Percentiles rank a stretch among this genome's conserved stretches.
Conservation (phyloP, 345 rosid genomes). For the Hypericum perforatum region DNA sequence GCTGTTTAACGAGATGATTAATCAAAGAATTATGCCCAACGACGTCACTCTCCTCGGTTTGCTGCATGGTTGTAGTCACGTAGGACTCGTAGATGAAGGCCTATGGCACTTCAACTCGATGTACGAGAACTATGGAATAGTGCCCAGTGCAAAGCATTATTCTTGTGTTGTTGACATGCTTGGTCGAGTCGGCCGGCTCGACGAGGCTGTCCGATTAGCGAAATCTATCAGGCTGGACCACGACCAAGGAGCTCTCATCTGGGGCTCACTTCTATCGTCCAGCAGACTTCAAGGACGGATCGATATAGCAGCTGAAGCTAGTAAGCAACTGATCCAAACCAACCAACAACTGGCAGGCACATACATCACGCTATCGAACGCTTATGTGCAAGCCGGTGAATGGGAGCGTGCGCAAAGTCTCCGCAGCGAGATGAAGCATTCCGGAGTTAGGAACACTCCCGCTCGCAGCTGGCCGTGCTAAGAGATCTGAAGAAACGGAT, state of each 20-base stretch:
- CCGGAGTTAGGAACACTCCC: conserved; percentile 52
- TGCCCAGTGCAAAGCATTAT: conserved; percentile 54
- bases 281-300: conserved; percentile 66
- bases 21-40: conserved; percentile 48
- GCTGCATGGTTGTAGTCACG: conserved; percentile 75
- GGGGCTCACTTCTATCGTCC: conserved; percentile 73
- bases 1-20: conserved; percentile 48
- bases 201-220: conserved; percentile 55
- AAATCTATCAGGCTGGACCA: conserved; percentile 31
- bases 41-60: conserved; percentile 59
- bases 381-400: conserved; percentile 48
- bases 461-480: conserved; percentile 65
- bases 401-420: conserved; percentile 50
- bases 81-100: conserved; percentile 64
- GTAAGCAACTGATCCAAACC: conserved; percentile 38
- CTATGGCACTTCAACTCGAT: conserved; percentile 39
- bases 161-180: conserved; percentile 79
- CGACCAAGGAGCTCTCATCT: conserved; percentile 46
- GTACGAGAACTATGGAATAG: conserved; percentile 36
- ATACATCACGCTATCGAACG: conserved; percentile 56
- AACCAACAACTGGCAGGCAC: conserved; percentile 59
- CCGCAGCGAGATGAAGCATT: conserved; percentile 50
- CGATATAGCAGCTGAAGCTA: conserved; percentile 55
- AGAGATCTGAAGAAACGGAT: conserved; percentile 45
- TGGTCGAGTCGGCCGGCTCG: conserved; percentile 60